phyloP scores from a whole-genome alignment of 2,329 filamentous ascomycete species.

The Aspergillus hiratsukae region DNA sequence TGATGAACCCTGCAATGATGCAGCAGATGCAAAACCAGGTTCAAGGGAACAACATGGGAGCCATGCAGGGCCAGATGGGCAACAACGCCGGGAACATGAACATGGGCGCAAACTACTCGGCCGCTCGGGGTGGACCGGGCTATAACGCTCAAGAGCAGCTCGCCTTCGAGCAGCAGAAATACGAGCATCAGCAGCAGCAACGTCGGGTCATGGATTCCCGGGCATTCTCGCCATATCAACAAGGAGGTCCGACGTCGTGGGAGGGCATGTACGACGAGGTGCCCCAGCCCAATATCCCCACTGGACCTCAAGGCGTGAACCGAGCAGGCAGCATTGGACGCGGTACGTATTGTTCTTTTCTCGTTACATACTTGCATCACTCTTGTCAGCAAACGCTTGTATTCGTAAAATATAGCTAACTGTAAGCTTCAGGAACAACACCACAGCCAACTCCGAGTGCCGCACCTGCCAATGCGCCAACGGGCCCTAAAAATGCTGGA shows the following conservation, averaged over 20 bases:
- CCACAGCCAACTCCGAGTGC: slow-evolving; percentile 42
- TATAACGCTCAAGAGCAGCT: slow-evolving; percentile 70
- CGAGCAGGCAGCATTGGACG: slow-evolving; percentile 40
- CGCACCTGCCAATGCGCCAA: slow-evolving; percentile 78
- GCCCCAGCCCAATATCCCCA: slow-evolving; percentile 68
- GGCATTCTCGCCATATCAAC: slow-evolving; percentile 41
- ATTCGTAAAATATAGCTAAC: slow-evolving; percentile 16
- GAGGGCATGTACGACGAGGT: slow-evolving; percentile 98
- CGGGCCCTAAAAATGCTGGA: slow-evolving; percentile 91
- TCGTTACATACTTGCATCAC: not conserved
- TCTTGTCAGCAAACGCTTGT: not conserved
- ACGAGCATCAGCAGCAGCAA: slow-evolving; percentile 46
- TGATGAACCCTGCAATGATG: slow-evolving; percentile 70
- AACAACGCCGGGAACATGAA: slow-evolving; percentile 32
- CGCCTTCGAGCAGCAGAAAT: slow-evolving; percentile 73
- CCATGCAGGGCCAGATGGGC: slow-evolving; percentile 36
- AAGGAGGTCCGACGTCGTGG: slow-evolving; percentile 76
- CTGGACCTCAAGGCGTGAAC: slow-evolving; percentile 47
- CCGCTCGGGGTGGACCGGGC: slow-evolving; percentile 44
- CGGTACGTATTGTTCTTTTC: slow-evolving; percentile 30
- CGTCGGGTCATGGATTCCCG: slow-evolving; percentile 48
- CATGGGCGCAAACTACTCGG: slow-evolving; percentile 44
- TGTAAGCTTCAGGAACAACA: slow-evolving; percentile 33
- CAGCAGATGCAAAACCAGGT: slow-evolving; percentile 51
- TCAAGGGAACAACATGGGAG: slow-evolving; percentile 16